Evolutionary conservation across 2,329 filamentous ascomycete species (phyloP), one percentile per base, ranked within the genome.

Genomic region (Madurella mycetomatis): DNA sequence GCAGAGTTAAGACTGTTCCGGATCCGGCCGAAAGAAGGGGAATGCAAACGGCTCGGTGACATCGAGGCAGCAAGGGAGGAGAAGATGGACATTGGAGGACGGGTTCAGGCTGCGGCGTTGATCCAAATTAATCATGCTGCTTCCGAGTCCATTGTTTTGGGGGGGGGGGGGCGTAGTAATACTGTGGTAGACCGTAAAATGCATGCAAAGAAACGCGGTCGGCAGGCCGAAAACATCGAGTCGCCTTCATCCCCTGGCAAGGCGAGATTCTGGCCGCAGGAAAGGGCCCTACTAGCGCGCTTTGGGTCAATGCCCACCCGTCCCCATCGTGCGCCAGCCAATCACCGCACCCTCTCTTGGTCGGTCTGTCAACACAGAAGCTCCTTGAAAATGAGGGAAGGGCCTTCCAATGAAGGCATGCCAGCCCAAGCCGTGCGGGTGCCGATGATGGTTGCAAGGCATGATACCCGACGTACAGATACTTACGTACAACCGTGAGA

Each of bases 271-370:
- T 59, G 60, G 58, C 60, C 53, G 53, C 56, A 59, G 51, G 44
- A 53, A 34, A 32, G 41, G 47, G 30, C 57, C 58, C 51, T 58
- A 54, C 53, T 62, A 62, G 61, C 61, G 60, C 48, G 56, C 37
- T 47, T 54, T 62, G 53, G 58, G 45, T 59, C 55, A 62, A 60
- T 63, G 61, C 60, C 47, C 41, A 45, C 42, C 42, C 55, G 57
- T 58, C 53, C 53, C 48, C 43, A 53, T 55, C 47, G 17, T 19
- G 18, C n/a, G 41, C 46, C 18, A 31, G 40, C 60, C 60, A 62
- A 60, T 62, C 51, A 53, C 13, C 32, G 13, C 40, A 18, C 45
- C 25, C 16, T 16, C 45, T 44, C 50, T 49, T 52, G 31, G 41
- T 19, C 30, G 17, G 37, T 41, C 52, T 49, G 45, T 58, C 53